phyloP scores from a whole-genome alignment of 257 asterid species.

The Echites panduratus region DNA sequence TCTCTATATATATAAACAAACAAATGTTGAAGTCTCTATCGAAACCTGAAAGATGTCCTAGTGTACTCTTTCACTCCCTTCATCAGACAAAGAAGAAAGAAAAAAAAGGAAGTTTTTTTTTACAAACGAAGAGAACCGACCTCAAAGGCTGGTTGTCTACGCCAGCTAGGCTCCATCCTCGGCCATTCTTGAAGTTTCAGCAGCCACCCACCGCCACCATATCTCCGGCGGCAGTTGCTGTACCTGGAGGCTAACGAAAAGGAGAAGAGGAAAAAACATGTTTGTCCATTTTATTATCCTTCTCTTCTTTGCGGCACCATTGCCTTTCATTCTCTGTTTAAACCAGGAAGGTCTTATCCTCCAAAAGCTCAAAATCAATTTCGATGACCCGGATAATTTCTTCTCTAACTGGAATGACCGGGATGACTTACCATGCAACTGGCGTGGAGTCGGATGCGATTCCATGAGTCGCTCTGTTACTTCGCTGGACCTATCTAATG shows the following conservation, averaged over 20 bases:
- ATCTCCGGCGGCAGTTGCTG: background rate
- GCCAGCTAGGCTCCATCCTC: background rate
- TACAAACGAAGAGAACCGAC: background rate
- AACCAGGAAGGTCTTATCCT: slow-evolving; percentile 67
- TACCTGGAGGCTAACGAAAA: background rate
- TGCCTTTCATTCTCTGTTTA: slow-evolving; percentile 31
- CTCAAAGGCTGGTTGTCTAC: background rate
- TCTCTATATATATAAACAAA: slow-evolving; percentile 30
- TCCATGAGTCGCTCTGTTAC: slow-evolving; percentile 39
- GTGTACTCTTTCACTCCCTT: slow-evolving; percentile 17
- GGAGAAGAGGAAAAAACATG: background rate
- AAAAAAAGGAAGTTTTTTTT: background rate
- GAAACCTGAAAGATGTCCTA: slow-evolving; percentile 32
- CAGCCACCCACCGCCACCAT: background rate
- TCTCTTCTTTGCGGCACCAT: slow-evolving; percentile 19
- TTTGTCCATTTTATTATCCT: slow-evolving; percentile 22
- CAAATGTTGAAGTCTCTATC: slow-evolving; percentile 23
- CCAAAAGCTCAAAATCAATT: slow-evolving; percentile 50
- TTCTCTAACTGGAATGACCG: slow-evolving; percentile 63
- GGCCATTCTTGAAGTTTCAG: background rate
- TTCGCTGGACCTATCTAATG: slow-evolving; percentile 68
- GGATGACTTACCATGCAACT: slow-evolving; percentile 62
- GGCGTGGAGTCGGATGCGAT: slow-evolving; percentile 78
- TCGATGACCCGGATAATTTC: slow-evolving; percentile 68
- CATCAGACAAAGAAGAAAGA: background rate